Conservation (phyloP, 2,329 filamentous ascomycete species). For the Fusarium duplospermum region DNA sequence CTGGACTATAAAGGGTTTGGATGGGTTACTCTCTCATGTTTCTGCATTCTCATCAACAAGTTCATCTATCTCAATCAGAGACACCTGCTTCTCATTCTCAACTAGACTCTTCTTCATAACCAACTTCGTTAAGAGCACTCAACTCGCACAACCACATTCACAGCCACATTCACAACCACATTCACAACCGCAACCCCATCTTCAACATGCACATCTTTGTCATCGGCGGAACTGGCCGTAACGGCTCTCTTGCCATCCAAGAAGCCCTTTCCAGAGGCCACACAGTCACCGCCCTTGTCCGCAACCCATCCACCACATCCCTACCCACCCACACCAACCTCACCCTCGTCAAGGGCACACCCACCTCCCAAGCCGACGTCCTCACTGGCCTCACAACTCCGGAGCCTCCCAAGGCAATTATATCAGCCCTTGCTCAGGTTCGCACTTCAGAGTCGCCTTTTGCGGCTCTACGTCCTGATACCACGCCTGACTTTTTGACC, state of each 20-base stretch:
- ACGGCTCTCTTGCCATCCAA: slow-evolving; percentile 20
- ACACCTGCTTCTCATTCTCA: neutral
- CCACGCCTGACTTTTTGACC: slow-evolving; percentile 15
- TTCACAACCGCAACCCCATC: neutral
- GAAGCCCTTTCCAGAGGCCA: slow-evolving; percentile 19
- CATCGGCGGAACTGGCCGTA: slow-evolving; percentile 30
- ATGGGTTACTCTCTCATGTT: neutral
- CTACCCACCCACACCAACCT: slow-evolving; percentile 5
- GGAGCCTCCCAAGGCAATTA: neutral
- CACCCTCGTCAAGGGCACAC: slow-evolving; percentile 14
- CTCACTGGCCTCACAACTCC: neutral
- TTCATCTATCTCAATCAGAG: neutral
- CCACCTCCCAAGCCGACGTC: slow-evolving; percentile 23
- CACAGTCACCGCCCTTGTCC: slow-evolving; percentile 22
- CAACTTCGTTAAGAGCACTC: neutral
- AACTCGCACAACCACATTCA: neutral
- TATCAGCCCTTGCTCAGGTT: slow-evolving; percentile 19
- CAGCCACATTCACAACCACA: neutral
- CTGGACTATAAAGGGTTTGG: slow-evolving; percentile 18
- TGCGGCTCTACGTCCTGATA: slow-evolving; percentile 14
- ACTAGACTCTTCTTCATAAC: neutral
- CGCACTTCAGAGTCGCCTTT: slow-evolving; percentile 20
- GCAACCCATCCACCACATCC: slow-evolving; percentile 2
- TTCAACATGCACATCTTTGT: slow-evolving; percentile 29
- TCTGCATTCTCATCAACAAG: neutral